Base-by-base conservation (phyloP, 768 basidiomycete species). In the Leccinum pellstonianum region DNA sequence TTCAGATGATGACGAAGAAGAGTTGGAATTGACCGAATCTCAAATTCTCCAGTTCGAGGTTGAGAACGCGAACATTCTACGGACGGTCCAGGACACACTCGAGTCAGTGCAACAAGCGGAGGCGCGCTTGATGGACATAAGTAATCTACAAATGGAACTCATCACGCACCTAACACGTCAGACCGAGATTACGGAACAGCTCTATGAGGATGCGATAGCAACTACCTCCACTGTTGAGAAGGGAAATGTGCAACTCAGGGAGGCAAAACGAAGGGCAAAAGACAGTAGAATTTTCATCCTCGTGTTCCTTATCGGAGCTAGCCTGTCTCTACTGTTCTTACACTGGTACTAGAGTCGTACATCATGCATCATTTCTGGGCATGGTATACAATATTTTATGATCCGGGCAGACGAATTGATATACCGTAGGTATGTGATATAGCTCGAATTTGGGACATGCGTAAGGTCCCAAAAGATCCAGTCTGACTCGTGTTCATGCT, bases 151-250 rank as follows among this genome's bases (percentile, higher is more conserved):
- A 79, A 88, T 91, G 77, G 92, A 98, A 73, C 80, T 99, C 64
- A 86, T 97, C 53, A 79, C 84, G 14, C 94, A 98, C 70, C 81
- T 99, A 43, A 88, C 90, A 37, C 83, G 80, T 67, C 97, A 99
- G 79, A 90, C 90, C 3, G 95, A 95, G 77, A 75, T 95, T 64
- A 94, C 95, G 10, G 95, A 98, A 68, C 86, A 93, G 73, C 77
- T 99, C 61, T 97, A 93, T 70, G 94, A 97, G 65, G 96, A 99
- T 69, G 95, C 94, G 9, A 88, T 97, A 56, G 85, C 89, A 2
- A 91, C 91, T 29, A 89, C 92, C 11, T 86, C 85, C 8, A 90
- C 86, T 51, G 87, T 98, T 41, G 90, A 91, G 65, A 91, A 90
- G 72, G 95, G 96, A 35, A 98, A 98, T 66, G 79, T 82, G 47